Base-by-base conservation (phyloP, 164 flowering plant genomes). In the Litsea cubeba region DNA sequence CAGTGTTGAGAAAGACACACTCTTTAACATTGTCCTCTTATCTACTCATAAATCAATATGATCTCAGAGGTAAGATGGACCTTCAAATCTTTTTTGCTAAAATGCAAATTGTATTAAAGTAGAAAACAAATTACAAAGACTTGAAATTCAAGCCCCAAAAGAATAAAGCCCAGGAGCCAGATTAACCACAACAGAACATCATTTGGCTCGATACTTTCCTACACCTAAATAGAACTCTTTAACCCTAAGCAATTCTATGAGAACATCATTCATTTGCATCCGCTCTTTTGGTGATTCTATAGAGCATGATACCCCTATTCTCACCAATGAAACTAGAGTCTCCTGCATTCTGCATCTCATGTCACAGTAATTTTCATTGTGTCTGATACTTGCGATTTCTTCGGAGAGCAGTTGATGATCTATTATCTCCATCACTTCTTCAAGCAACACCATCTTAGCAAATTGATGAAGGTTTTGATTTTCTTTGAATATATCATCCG, bases 401-500 rank as follows among this genome's bases (percentile, higher is more conserved):
- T 18, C 64, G 1, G 8, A 62, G 46, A 67, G 63, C 35, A 74
- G 17, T 67, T 17, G 22, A 17, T 35, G 25, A 24, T 66, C 70
- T 5, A 74, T 49, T 28, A 74, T 66, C 62, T 50, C 63, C 50
- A 65, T 26, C 11, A 50, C 54, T n/a, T 32, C n/a, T 2, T 51
- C 50, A 20, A 46, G 64, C 22, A 74, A 50, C n/a, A 7, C 57
- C 71, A 49, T 50, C 25, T 10, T 50, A 1, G 58, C 76, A 2
- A 32, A 51, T 30, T 67, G 23, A 17, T 50, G 62, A 15, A 74
- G 62, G 63, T 12, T 65, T 28, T 50, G 15, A 18, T 28, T 69
- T 17, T 54, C 71, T 18, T 23, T 50, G 23, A 74, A 74, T 68
- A 71, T 68, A 4, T 66, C 76, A 73, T 77, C 76, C 1, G 78